Base-by-base conservation (phyloP, 306 rosid genomes). In the Alnus glutinosa region DNA sequence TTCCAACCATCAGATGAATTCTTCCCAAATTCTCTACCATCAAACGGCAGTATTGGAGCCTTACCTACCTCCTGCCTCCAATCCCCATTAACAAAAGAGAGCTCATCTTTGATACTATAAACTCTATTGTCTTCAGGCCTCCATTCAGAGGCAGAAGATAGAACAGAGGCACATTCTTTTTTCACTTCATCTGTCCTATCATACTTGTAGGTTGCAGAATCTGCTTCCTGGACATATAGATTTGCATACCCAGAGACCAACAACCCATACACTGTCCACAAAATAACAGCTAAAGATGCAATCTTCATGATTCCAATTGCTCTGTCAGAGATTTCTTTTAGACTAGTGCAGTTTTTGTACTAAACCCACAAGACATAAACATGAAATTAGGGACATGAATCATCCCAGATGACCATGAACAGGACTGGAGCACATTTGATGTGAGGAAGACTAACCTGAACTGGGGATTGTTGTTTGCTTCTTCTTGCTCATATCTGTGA, bases 11-110 rank as follows among this genome's bases (percentile, higher is more conserved):
- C 88, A 16, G 75, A 44, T 13, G 76, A 52, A n/a, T 30, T 19
- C 46, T 51, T 79, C 3, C 63, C 55, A 74, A 69, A 73, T 23
- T 69, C 64, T 51, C 36, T 30, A 58, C 74, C 88, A 78, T 88
- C 86, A 81, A 89, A 94, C 1, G 98, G 98, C 88, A 92, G 78
- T 7, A 94, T 66, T 30, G 98, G 97, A 73, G 81, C 83, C 64
- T 89, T 87, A 34, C 89, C 90, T 36, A 19, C 84, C 51, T 84
- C 90, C 79, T 94, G 95, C 59, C 63, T 77, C 97, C 98, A 94
- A 83, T 94, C 98, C 63, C 97, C 98, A 80, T 89, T 84, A 9
- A 86, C 83, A 82, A 94, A 91, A 69, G 79, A 77, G 68, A 94
- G 87, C 69, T 91, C 92, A 58, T 82, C 70, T 76, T 89, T 86